These are phyloP conservation scores for Citrus medica DNA, from an alignment of 345 rosid species.

Conservation along the genomic window DNA sequence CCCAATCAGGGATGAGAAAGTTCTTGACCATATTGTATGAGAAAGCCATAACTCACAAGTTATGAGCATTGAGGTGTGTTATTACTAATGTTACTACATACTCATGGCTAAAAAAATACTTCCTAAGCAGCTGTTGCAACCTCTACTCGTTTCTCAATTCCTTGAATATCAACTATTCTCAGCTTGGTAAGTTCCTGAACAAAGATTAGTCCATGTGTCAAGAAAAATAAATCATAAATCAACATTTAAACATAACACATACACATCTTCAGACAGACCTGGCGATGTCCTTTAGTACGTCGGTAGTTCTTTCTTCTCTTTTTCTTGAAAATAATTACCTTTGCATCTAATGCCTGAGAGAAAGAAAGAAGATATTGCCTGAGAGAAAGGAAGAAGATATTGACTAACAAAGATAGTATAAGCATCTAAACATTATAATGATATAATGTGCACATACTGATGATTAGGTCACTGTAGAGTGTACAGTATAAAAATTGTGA, in stretches of 20 bases:
- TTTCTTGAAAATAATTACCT: constrained; percentile 91
- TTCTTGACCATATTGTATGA: background rate
- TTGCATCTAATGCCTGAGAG: constrained; percentile 85
- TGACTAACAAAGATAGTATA: background rate
- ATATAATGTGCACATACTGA: background rate
- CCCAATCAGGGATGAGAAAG: constrained; percentile 5
- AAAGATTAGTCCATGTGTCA: constrained; percentile 2
- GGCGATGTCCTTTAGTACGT: constrained; percentile 88
- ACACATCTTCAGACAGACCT: constrained; percentile 38
- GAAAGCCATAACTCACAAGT: constrained; percentile 6
- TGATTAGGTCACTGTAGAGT: background rate
- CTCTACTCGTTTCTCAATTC: constrained; percentile 74
- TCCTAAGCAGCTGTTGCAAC: constrained; percentile 53
- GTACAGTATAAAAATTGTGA: background rate
- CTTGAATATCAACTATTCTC: constrained; percentile 90
- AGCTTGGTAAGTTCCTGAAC: constrained; percentile 88
- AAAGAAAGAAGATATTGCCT: constrained; percentile 39
- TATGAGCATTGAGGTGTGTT: background rate
- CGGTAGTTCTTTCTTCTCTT: constrained; percentile 89
- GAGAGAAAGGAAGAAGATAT: constrained; percentile 18
- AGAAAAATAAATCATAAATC: background rate
- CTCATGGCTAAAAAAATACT: constrained; percentile 3
- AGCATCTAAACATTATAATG: background rate
- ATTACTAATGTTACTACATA: background rate
- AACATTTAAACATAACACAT: constrained; percentile 7